Percentiles rank a stretch among this genome's conserved stretches.
phyloP scores from a whole-genome alignment of 2,329 filamentous ascomycete genomes.

The Neopestalotiopsis rosae region DNA sequence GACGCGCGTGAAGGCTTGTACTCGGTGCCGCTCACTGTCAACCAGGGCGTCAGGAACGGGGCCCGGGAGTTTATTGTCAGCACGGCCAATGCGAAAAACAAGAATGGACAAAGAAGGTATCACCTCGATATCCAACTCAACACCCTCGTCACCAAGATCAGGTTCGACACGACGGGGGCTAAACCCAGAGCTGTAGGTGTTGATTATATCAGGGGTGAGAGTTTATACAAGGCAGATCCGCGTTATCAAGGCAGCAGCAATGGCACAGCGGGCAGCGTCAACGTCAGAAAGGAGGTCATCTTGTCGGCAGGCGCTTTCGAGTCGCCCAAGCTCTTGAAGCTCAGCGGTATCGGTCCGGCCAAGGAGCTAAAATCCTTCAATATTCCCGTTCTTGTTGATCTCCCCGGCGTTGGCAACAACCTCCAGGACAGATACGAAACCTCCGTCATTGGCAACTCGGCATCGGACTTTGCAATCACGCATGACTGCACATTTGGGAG shows the following conservation, averaged over 20 bases:
- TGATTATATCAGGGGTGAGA: constrained; percentile 26
- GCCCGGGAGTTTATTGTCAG: constrained; percentile 54
- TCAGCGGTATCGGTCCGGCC: constrained; percentile 38
- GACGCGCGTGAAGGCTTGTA: constrained; percentile 49
- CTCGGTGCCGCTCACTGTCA: constrained; percentile 54
- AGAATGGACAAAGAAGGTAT: constrained; percentile 35
- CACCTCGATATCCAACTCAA: constrained; percentile 48
- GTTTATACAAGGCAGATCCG: constrained; percentile 27
- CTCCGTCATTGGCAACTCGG: constrained; percentile 23
- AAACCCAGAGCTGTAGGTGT: constrained; percentile 25
- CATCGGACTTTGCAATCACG: constrained; percentile 10
- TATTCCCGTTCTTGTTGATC: constrained; percentile 34
- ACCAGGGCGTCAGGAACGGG: constrained; percentile 46
- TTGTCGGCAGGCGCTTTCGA: constrained; percentile 36
- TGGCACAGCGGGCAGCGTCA: constrained; percentile 16
- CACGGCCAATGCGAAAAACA: constrained; percentile 43
- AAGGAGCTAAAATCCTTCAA: constrained; percentile 28
- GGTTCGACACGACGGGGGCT: constrained; percentile 22
- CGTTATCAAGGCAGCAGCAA: background rate
- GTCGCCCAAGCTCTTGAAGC: constrained; percentile 38
- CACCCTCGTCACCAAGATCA: constrained; percentile 27
- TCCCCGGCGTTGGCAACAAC: constrained; percentile 40
- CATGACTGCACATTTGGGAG: constrained; percentile 8
- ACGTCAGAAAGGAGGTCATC: constrained; percentile 33
- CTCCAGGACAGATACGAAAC: constrained; percentile 32